phyloP scores from a whole-genome alignment of 345 rosid species.

The Corchorus capsularis region DNA sequence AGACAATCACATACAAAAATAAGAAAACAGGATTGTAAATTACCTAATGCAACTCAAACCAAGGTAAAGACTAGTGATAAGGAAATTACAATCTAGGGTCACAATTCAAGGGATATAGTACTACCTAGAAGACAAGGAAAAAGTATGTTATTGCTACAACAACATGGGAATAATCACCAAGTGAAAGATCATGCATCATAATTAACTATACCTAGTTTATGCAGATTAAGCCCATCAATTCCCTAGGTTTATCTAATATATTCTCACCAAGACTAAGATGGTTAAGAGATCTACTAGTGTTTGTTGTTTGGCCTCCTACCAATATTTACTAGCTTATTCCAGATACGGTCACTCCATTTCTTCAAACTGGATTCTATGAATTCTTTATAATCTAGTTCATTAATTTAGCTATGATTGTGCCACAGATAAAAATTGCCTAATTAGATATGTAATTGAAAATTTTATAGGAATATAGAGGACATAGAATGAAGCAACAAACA shows the following conservation, averaged over 20 bases:
- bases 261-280: neutral
- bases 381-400: neutral
- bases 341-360: neutral
- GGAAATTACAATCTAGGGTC: slow-evolving; percentile 52
- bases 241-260: slow-evolving; percentile 1
- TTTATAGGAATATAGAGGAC: neutral
- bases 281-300: neutral
- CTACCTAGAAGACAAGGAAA: slow-evolving; percentile 56
- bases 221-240: neutral
- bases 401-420: slow-evolving; percentile 10
- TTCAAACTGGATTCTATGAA: neutral
- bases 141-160: slow-evolving; percentile 9
- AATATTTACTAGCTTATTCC: neutral
- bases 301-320: neutral
- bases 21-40: too few relatives aligned
- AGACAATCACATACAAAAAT: too few relatives aligned
- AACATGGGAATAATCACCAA: slow-evolving; percentile 3
- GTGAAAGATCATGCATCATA: neutral
- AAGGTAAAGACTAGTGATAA: too few relatives aligned
- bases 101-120: slow-evolving; percentile 98
- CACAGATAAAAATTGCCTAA: neutral
- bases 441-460: neutral
- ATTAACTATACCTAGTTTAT: neutral
- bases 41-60: too few relatives aligned
- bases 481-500: slow-evolving; percentile 8